Base-by-base conservation (phyloP, 257 asterid genomes). In the Verbena officinalis region DNA sequence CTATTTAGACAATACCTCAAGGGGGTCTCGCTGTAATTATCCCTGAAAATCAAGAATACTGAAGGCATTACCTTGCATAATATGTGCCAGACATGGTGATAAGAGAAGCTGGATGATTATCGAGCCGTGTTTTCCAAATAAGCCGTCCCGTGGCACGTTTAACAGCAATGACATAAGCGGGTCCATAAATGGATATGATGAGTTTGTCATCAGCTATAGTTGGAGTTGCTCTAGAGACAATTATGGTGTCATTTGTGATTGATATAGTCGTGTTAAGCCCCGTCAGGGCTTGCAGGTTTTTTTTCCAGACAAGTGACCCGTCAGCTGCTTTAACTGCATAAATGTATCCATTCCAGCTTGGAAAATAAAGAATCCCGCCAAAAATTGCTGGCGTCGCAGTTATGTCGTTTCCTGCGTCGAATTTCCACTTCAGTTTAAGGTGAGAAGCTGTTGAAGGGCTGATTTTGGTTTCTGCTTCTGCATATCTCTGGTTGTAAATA, bases 1-100 rank as follows among this genome's bases (percentile, higher is more conserved):
- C n/a, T n/a, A n/a, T n/a, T n/a, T n/a, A n/a, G n/a, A n/a, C n/a
- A n/a, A n/a, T n/a, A n/a, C n/a, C n/a, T n/a, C n/a, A n/a, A n/a
- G n/a, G n/a, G n/a, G n/a, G n/a, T n/a, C n/a, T n/a, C n/a, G n/a
- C n/a, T n/a, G n/a, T n/a, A n/a, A n/a, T n/a, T n/a, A n/a, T n/a
- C n/a, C n/a, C n/a, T n/a, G n/a, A n/a, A n/a, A n/a, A n/a, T n/a
- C n/a, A 6, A 0, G 1, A 13, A 12, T 1, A 50, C 1, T 4
- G 7, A 12, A 30, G 16, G 14, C 52, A 73, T 70, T 59, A 79
- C 86, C 75, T 79, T 2, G 27, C 9, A 20, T 70, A 67, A 45
- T 83, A 86, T 0, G 95, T 83, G 7, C 95, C 86, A 7, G 90
- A 86, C 90, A 81, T 81, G 54, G 95, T 83, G 17, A 86, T 61